These are phyloP conservation scores for Lichtheimia corymbifera DNA, from an alignment of 371 early-diverging fungal species.

Conservation along the genomic window DNA sequence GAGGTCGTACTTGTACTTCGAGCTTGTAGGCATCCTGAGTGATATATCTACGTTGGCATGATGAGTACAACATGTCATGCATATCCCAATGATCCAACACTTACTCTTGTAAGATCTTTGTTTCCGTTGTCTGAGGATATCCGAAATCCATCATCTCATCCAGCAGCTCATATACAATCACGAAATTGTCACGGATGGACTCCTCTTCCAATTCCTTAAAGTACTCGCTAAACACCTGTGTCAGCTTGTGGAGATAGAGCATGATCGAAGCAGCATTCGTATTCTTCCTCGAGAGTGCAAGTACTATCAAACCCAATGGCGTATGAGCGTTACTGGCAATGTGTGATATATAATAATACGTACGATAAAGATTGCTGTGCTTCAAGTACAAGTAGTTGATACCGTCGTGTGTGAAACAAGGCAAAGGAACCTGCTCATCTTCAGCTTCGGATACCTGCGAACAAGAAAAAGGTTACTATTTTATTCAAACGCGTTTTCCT, in stretches of 20 bases:
- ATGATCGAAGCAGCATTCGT: constrained; percentile 95
- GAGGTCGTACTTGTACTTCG: constrained; percentile 88
- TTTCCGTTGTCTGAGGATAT: constrained; percentile 97
- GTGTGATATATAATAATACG: constrained; percentile 25
- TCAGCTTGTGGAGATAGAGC: constrained; percentile 91
- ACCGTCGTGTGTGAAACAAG: constrained; percentile 93
- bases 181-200: constrained; percentile 93
- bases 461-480: too few relatives aligned
- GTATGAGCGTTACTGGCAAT: too few relatives aligned
- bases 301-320: constrained; percentile 51
- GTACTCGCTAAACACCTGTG: constrained; percentile 94
- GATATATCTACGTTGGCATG: constrained; percentile 54
- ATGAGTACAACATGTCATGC: too few relatives aligned
- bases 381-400: constrained; percentile 92
- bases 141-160: constrained; percentile 99
- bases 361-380: constrained; percentile 94
- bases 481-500: background rate
- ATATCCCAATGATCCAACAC: too few relatives aligned
- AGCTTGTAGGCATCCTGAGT: constrained; percentile 97
- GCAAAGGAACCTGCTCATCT: constrained; percentile 90
- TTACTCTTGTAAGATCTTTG: constrained; percentile 93
- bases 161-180: constrained; percentile 93
- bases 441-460: constrained; percentile 75
- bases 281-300: constrained; percentile 96
- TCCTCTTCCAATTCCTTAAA: constrained; percentile 98